phyloP scores from a whole-genome alignment of 140 eudicot genomes.

The Oenanthe javanica region DNA sequence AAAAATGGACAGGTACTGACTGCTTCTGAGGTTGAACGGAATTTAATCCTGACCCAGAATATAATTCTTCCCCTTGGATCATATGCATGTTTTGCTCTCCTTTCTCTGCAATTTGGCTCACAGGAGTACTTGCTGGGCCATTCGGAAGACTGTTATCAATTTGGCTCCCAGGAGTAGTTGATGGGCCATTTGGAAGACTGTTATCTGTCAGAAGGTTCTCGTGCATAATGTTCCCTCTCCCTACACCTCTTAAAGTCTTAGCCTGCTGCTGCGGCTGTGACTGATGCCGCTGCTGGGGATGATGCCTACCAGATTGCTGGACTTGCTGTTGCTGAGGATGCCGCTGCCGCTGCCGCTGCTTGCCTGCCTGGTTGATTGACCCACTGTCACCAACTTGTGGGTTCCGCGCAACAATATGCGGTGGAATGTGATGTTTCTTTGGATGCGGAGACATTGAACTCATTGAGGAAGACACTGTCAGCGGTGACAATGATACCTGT shows the following conservation, averaged over 20 bases:
- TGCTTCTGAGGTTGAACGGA: conserved; percentile 38
- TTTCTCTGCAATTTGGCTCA: conserved; percentile 40
- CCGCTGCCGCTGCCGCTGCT: conserved; percentile 54
- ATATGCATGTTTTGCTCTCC: conserved; percentile 30
- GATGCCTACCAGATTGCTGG: conserved; percentile 52
- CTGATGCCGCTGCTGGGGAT: conserved; percentile 52
- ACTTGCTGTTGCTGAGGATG: conserved; percentile 41
- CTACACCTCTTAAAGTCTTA: conserved; percentile 56
- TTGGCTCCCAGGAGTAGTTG: conserved; percentile 32
- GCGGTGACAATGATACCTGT: conserved; percentile 39
- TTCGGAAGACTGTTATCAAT: conserved; percentile 33
- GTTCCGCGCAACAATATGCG: conserved; percentile 46
- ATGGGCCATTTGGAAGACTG: conserved; percentile 43
- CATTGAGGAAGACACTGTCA: conserved; percentile 33
- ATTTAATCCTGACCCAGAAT: conserved; percentile 30
- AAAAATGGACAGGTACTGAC: conserved; percentile 28
- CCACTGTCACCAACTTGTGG: conserved; percentile 41
- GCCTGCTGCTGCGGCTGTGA: conserved; percentile 41
- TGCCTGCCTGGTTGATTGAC: conserved; percentile 37
- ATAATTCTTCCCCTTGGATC: conserved; percentile 33
- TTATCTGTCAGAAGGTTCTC: conserved; percentile 49
- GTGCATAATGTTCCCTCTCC: conserved; percentile 52
- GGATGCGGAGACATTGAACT: conserved; percentile 38
- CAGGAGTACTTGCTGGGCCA: conserved; percentile 41
- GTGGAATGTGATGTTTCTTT: conserved; percentile 44